Base-by-base conservation (phyloP, 192 early-diverging fungal genomes). In the Oehlia diaphana region DNA sequence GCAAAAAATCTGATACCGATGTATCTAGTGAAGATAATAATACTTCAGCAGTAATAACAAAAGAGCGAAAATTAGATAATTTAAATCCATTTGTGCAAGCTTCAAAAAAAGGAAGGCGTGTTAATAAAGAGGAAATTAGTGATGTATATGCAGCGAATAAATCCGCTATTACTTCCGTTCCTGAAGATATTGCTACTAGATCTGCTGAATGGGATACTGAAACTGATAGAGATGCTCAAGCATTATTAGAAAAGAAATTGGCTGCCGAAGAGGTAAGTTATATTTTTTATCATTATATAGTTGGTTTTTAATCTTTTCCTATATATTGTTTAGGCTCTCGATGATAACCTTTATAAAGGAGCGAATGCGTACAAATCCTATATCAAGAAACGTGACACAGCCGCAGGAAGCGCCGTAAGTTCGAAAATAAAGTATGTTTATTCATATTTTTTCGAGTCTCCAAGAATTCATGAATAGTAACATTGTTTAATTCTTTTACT, bases 341-440 rank as follows among this genome's bases (percentile, higher is more conserved):
- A 85, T 9, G 87, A 87, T 62, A 85, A 84, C 21, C 39, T 91
- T 12, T 96, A 96, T 86, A 88, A 85, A 65, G 95, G 95, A 42
- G 83, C 90, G 80, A 80, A 77, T 28, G 89, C 82, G 8, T 96
- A 96, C 82, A 94, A 86, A 53, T 77, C 83, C 2, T 83, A 87
- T 63, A 88, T 87, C 68, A 82, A 86, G 82, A 92, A 85, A 85
- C 85, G 80, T 82, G 92, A 83, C 82, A 92, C 87, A 10, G 77
- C 68, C 12, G 77, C 77, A 4, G 77, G 77, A 72, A 79, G 44
- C 70, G 77, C 77, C 68, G 89, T 84, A 39, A 91, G 82, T 79
- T 89, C 83, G 69, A 90, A 84, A 88, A 91, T 79, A 84, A 83
- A 77, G 84, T 81, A 81, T 6, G 69, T 76, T 21, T 62, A 6